These are phyloP conservation scores for Daphne laureola DNA, from an alignment of 441 rosid genomes.

Conservation along the genomic window DNA sequence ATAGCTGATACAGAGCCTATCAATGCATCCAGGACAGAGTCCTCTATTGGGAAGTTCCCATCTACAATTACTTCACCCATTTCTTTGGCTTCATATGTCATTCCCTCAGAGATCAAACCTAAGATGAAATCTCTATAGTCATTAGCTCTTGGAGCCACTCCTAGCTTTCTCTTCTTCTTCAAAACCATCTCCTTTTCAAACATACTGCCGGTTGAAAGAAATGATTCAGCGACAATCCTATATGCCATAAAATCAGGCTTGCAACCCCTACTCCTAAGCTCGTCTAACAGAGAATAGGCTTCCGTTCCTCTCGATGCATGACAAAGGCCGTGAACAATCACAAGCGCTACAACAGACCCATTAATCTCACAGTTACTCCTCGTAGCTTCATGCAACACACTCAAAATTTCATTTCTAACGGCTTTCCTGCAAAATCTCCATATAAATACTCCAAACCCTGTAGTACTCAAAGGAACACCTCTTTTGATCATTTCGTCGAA, in stretches of 20 bases:
- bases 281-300: slow-evolving; percentile 54
- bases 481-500: slow-evolving; percentile 53
- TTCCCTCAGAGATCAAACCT: slow-evolving; percentile 48
- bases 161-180: slow-evolving; percentile 86
- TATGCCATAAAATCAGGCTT: slow-evolving; percentile 92
- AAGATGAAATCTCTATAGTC: slow-evolving; percentile 63
- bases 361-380: slow-evolving; percentile 27
- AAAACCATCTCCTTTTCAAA: slow-evolving; percentile 48
- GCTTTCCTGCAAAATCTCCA: slow-evolving; percentile 42
- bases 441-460: slow-evolving; percentile 71
- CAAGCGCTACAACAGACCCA: slow-evolving; percentile 61
- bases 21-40: slow-evolving; percentile 56
- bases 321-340: slow-evolving; percentile 73
- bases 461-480: slow-evolving; percentile 42
- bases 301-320: slow-evolving; percentile 47
- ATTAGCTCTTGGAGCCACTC: slow-evolving; percentile 74
- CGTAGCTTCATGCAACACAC: slow-evolving; percentile 44
- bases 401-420: slow-evolving; percentile 32
- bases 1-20: slow-evolving; percentile 61
- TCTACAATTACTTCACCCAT: slow-evolving; percentile 53
- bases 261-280: slow-evolving; percentile 56
- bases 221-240: slow-evolving; percentile 70
- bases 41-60: slow-evolving; percentile 70
- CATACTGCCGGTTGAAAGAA: slow-evolving; percentile 32
- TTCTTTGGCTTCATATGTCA: slow-evolving; percentile 56